These are phyloP conservation scores for Fusarium sp. DNA, from an alignment of 2,329 filamentous ascomycete genomes.

Conservation along the genomic window DNA sequence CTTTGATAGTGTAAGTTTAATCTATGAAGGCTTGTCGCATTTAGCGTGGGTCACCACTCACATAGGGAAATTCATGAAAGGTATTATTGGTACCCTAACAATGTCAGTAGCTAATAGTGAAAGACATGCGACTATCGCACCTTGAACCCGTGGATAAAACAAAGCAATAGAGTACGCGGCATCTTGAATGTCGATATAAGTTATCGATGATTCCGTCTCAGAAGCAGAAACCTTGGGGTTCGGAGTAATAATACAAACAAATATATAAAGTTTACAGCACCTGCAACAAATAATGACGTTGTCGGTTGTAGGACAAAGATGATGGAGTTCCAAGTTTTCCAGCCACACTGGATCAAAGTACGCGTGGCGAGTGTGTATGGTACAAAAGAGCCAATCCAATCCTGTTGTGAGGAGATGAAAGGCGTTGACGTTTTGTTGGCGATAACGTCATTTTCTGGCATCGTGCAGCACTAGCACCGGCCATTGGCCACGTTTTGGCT, in stretches of 20 bases:
- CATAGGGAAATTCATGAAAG: constrained; percentile 72
- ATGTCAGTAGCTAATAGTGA: neutral
- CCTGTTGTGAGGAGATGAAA: neutral
- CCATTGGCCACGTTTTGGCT: constrained; percentile 10
- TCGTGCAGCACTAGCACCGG: constrained; percentile 30
- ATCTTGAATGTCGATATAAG: constrained; percentile 40
- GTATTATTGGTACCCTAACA: constrained; percentile 74
- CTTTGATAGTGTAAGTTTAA: constrained; percentile 24
- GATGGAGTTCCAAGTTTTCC: constrained; percentile 37
- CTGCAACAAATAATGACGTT: constrained; percentile 35
- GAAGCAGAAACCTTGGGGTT: neutral
- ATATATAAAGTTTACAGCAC: constrained; percentile 9
- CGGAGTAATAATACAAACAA: constrained; percentile 6
- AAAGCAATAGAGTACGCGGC: constrained; percentile 70
- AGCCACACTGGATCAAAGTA: constrained; percentile 29
- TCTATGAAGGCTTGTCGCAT: neutral
- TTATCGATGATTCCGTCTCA: neutral
- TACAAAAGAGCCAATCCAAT: constrained; percentile 19
- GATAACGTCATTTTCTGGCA: constrained; percentile 34
- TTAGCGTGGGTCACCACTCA: constrained; percentile 31
- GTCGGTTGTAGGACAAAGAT: neutral
- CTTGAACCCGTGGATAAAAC: constrained; percentile 82
- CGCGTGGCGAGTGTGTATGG: constrained; percentile 33
- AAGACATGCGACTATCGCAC: neutral
- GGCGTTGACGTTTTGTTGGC: neutral